Evolutionary conservation across 192 early-diverging fungal species (phyloP), one percentile per base, ranked within the genome.

Genomic region (Backusella psychrophila): DNA sequence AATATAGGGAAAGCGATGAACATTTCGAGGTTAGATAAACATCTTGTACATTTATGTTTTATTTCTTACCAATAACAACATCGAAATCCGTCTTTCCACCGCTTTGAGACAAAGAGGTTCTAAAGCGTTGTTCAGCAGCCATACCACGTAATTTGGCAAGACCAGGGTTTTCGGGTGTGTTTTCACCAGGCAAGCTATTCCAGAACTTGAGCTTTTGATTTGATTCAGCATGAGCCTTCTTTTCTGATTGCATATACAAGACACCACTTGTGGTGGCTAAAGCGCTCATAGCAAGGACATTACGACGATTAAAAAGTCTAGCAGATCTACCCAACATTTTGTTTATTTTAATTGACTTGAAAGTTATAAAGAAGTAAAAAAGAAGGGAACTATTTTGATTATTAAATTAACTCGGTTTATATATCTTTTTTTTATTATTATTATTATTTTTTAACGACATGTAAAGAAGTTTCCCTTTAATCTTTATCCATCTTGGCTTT

Each of bases 61-160:
- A n/a, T 1, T 29, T 41, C 44, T 71, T 71, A 71, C 70, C 70
- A 33, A 71, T 71, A 2, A 71, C 70, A 4, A 71, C 70, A 31
- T 71, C 70, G 33, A 71, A 71, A 49, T 71, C 70, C 0, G 70
- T 71, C 42, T 71, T 71, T 44, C 70, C 70, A 33, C 42, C 42
- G 14, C 42, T 23, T 29, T 71, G 70, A 49, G 70, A 29, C 33
- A 71, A 49, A 31, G 70, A 44, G 6, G 70, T 71, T 71, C 70
- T 71, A 29, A 71, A 71, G 41, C 70, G 41, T 19, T 71, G 70
- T 49, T 71, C 70, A 71, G 70, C 70, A n/a, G 70, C 70, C 21
- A 49, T 41, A 71, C 70, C 70, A 71, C 70, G 70, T 6, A 71
- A 71, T 15, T 71, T 71, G 3, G 70, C 70, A 29, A 71, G 42